phyloP scores from a whole-genome alignment of 139 green algal species.

The Diplosphaera chodatii region DNA sequence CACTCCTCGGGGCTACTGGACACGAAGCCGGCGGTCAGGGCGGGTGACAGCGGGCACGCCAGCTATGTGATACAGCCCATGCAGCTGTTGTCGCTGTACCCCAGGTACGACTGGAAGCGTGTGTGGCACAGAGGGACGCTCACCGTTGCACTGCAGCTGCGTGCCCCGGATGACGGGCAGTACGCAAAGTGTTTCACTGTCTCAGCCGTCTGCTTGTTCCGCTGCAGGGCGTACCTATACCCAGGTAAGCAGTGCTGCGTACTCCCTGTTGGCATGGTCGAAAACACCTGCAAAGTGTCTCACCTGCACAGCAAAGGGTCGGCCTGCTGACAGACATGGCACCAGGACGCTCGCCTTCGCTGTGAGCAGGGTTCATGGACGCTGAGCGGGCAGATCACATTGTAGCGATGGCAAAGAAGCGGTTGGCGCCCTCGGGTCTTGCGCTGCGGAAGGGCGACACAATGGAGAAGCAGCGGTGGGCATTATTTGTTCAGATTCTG shows the following conservation, averaged over 20 bases:
- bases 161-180: too few relatives aligned
- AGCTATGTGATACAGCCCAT: slow-evolving; percentile 19
- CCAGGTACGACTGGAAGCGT: too few relatives aligned
- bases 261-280: too few relatives aligned
- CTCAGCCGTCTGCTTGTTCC: too few relatives aligned
- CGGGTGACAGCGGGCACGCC: neutral
- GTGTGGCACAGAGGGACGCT: too few relatives aligned
- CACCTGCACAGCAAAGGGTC: too few relatives aligned
- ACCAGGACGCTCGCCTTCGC: slow-evolving; percentile 26
- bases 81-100: slow-evolving; percentile 38
- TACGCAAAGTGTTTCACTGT: too few relatives aligned
- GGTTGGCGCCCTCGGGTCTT: slow-evolving; percentile 29
- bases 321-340: too few relatives aligned
- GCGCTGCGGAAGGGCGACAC: slow-evolving; percentile 42
- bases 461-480: slow-evolving; percentile 15
- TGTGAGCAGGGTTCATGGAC: slow-evolving; percentile 29
- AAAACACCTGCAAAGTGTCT: neutral
- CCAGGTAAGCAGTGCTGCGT: neutral
- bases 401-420: slow-evolving; percentile 25
- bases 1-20: neutral
- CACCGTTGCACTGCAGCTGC: too few relatives aligned
- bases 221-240: slow-evolving; percentile 16
- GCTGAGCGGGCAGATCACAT: slow-evolving; percentile 23
- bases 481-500: too few relatives aligned
- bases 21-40: neutral